Base-by-base conservation (phyloP, 208 protist species). In the Crithidia thermophila region DNA sequence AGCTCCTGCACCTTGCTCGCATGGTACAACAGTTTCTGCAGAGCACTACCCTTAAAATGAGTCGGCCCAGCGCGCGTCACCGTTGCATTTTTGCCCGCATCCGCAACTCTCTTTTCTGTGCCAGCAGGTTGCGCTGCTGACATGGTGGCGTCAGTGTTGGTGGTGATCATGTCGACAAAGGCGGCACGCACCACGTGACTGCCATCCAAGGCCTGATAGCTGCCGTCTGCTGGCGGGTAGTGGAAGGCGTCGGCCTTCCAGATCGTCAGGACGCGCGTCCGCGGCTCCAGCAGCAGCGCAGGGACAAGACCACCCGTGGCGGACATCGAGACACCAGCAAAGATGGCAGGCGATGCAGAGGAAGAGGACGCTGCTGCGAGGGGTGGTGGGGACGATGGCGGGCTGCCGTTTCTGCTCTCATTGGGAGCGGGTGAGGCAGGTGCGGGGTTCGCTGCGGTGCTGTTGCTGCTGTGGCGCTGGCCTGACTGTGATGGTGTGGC, bases 221-320 rank as follows among this genome's bases (percentile, higher is more conserved):
- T 50, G 25, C 61, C 69, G n/a, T 53, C 80, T 4, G 13, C 25
- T 1, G 89, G 89, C 13, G 65, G 72, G 72, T 86, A 88, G 25
- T 75, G 78, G 36, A 91, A 55, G 40, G 92, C 89, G 36, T 84
- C 72, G 27, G 75, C 67, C 45, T 81, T 72, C 77, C 83, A 94
- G 14, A 71, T 60, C 47, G 87, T 72, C 4, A 68, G 47, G 0
- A 80, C 67, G 1, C 73, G 58, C 23, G 73, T 77, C 67, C 91
- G 92, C 25, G 84, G 74, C 31, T 89, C 82, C 27, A 89, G 68
- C 30, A 64, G 36, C 31, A 92, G 56, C 42, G 36, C 61, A 37
- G 69, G 69, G 46, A 75, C 62, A 42, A 75, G 37, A n/a, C 69
- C 69, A 0, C 58, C 53, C 9, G 45, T 55, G 40, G 63, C 62